Conservation (phyloP, 805 yeast genomes). For the Ogataea pilisensis region DNA sequence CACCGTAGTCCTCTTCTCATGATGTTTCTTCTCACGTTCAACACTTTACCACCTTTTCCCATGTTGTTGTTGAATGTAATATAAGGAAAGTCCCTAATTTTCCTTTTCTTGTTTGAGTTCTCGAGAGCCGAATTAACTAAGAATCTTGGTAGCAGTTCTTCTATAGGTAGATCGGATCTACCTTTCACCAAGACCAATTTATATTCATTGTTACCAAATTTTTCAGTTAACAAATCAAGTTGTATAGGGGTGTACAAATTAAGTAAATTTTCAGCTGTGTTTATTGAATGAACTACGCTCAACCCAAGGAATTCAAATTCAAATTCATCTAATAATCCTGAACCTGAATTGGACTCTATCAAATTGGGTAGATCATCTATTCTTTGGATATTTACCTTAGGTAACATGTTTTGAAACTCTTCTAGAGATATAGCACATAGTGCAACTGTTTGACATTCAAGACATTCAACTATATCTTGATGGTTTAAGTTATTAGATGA, state of each 20-base stretch:
- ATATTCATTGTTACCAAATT: conserved; percentile 20
- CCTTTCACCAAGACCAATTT: conserved; percentile 51
- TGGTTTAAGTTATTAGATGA: conserved; percentile 30
- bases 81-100: conserved; percentile 31
- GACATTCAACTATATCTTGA: conserved; percentile 30
- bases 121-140: conserved; percentile 3
- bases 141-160: conserved; percentile 31
- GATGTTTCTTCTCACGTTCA: conserved; percentile 46
- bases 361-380: conserved; percentile 24
- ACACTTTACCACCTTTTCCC: conserved; percentile 44
- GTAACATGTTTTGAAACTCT: conserved; percentile 13
- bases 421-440: conserved; percentile 31
- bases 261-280: conserved; percentile 34
- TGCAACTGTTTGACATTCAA: conserved; percentile 42
- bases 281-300: conserved; percentile 65
- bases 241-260: conserved; percentile 54
- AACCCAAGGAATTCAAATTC: conserved; percentile 42
- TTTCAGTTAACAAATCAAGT: conserved; percentile 8
- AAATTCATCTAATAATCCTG: conserved; percentile 9
- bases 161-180: conserved; percentile 59
- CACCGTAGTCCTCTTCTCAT: conserved; percentile 29
- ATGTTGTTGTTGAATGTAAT: conserved; percentile 34
- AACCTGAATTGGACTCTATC: conserved; percentile 10
- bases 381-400: neutral
- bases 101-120: conserved; percentile 6